Evolutionary conservation across 208 protist species (phyloP), one percentile per base, ranked within the genome.

Genomic region (Crithidia acanthocephali): DNA sequence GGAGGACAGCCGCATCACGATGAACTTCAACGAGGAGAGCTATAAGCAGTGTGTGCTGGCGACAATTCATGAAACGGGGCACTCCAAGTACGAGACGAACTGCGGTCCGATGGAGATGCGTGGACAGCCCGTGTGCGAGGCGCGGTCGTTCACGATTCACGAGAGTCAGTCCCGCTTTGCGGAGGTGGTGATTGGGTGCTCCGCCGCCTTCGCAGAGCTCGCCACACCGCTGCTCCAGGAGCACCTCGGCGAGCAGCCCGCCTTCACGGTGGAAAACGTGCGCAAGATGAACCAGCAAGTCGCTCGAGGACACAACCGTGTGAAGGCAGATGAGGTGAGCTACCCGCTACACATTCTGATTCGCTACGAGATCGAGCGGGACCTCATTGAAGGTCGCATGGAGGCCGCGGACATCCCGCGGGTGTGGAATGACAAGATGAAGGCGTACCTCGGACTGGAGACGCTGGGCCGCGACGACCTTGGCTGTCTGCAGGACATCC

Each of bases 311-410:
- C 81, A 76, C 44, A 97, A 96, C 55, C 90, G 95, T 42, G 83
- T 97, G 20, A 25, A 81, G 40, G 85, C 93, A 0, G 95, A 98
- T 55, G 95, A 98, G 83, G 75, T 98, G 35, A 92, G 85, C 71
- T 98, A 98, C 84, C 86, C 91, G 1, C 65, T 97, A 65, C 95
- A 98, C 74, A 70, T 98, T 48, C 84, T 97, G 35, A 61, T 98
- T 47, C 83, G 95, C 28, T 97, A 90, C 79, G 92, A 97, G 53
- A 93, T 98, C 25, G 93, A 98, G 77, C 83, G 85, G 42, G 89
- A 55, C n/a, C 68, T 98, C 16, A 85, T 98, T 11, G 83, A 93
- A 47, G 93, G 89, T 28, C 76, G 69, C 15, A 74, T 95, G 58
- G 77, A 89, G 72, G 87, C 72, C 3, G 89, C 89, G 55, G 91